A percentile compares a stretch with the other conserved stretches of the same genome.
Evolutionary conservation across 805 yeast genomes (phyloP).

Genomic region (Gaillardinia entomophila): DNA sequence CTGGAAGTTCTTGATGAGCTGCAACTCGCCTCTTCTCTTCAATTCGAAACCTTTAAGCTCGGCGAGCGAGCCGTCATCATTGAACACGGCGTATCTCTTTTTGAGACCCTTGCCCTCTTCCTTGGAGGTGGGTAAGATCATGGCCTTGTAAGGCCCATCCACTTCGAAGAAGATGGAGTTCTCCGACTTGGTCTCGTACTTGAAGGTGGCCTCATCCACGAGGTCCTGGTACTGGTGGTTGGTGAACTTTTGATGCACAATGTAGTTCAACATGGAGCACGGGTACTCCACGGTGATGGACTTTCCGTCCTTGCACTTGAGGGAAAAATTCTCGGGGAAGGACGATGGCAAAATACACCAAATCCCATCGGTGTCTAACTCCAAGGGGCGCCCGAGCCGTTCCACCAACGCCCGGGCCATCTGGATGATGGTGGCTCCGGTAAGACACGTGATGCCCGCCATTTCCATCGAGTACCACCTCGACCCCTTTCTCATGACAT

Average conservation of each 20-base stretch:
- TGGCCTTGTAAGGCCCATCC: slow-evolving; percentile 97
- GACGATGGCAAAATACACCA: slow-evolving; percentile 96
- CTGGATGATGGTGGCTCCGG: slow-evolving; percentile 97
- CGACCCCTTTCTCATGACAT: slow-evolving; percentile 98
- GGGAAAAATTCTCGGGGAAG: slow-evolving; percentile 83
- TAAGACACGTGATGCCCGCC: slow-evolving; percentile 98
- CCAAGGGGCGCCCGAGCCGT: slow-evolving; percentile 90
- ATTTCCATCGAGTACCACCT: slow-evolving; percentile 99
- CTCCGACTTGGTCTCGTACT: slow-evolving; percentile 76
- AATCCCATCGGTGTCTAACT: slow-evolving; percentile 97
- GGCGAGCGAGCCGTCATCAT: slow-evolving; percentile 88
- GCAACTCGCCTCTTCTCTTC: slow-evolving; percentile 94
- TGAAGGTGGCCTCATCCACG: slow-evolving; percentile 59
- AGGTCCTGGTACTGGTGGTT: slow-evolving; percentile 91
- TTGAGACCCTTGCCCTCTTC: slow-evolving; percentile 97
- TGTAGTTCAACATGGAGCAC: slow-evolving; percentile 90
- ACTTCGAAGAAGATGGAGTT: slow-evolving; percentile 96
- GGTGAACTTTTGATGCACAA: slow-evolving; percentile 87
- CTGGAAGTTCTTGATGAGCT: slow-evolving; percentile 89
- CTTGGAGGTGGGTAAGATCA: slow-evolving; percentile 94
- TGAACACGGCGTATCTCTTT: slow-evolving; percentile 95
- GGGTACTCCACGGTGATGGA: slow-evolving; percentile 79
- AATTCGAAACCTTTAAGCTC: slow-evolving; percentile 96
- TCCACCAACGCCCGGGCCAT: slow-evolving; percentile 93
- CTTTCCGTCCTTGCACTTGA: slow-evolving; percentile 73